A percentile compares a stretch with the other conserved stretches of the same genome.
Conservation (phyloP, 1,284 basidiomycete species). For the Athelia psychrophila region DNA sequence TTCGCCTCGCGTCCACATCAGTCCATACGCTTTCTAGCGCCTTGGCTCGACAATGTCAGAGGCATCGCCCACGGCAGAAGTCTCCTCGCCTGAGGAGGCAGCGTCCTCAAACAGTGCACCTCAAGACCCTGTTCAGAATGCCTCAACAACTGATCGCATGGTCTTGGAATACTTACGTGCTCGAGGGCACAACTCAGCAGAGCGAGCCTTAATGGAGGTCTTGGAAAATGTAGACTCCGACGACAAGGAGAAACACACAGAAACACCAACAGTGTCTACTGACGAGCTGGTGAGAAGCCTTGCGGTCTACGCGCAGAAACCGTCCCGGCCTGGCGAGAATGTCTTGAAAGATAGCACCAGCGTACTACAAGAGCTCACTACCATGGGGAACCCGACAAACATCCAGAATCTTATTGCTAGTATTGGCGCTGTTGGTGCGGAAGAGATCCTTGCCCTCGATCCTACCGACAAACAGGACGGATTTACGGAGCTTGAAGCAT, state of each 20-base stretch:
- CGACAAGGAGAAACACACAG: conserved; percentile 51
- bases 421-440: conserved; percentile 74
- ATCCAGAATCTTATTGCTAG: conserved; percentile 75
- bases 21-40: no score
- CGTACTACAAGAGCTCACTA: conserved; percentile 63
- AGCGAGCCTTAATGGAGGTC: conserved; percentile 70
- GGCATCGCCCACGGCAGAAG: conserved; percentile 34
- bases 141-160: conserved; percentile 51
- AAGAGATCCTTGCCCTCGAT: conserved; percentile 81
- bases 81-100: conserved; percentile 23
- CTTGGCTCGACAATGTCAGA: conserved; percentile 33
- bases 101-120: conserved; percentile 24
- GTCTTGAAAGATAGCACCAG: conserved; percentile 60
- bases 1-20: no score
- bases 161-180: conserved; percentile 84
- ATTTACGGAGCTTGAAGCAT: conserved; percentile 86
- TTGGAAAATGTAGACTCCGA: conserved; percentile 55
- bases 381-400: conserved; percentile 62
- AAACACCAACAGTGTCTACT: conserved; percentile 43
- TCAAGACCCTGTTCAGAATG: conserved; percentile 35
- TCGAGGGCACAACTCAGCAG: conserved; percentile 78
- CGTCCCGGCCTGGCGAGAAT: conserved; percentile 62
- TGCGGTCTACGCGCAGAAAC: conserved; percentile 63
- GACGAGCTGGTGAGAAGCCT: conserved; percentile 68
- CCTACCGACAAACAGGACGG: conserved; percentile 89